Evolutionary conservation across 106 monocot genomes (phyloP).

Genomic region (Hemerocallis citrina): DNA sequence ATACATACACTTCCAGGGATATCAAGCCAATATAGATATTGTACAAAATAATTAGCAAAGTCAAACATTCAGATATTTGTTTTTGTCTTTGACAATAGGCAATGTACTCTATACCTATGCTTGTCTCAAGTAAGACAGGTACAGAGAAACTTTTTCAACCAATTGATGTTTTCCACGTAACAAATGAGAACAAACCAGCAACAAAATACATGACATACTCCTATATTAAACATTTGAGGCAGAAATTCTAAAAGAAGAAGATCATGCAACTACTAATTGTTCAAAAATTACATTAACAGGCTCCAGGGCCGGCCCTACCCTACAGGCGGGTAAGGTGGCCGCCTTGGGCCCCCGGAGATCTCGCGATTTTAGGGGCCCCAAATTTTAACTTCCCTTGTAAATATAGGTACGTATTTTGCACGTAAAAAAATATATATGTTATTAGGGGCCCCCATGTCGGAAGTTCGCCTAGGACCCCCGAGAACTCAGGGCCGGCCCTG

Average conservation of each 20-base stretch:
- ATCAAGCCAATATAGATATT: not conserved
- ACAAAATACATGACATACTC: not conserved
- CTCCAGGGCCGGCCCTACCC: no score
- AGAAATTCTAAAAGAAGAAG: not conserved
- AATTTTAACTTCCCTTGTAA: no score
- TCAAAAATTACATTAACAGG: not conserved
- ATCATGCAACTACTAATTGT: not conserved
- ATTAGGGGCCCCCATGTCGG: no score
- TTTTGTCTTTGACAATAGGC: not conserved
- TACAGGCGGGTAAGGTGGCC: no score
- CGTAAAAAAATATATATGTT: no score
- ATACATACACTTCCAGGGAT: not conserved
- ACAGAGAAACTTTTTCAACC: not conserved
- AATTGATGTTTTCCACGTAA: not conserved
- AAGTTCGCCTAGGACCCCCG: no score
- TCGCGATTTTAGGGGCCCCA: no score
- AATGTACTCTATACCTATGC: not conserved
- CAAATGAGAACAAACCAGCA: not conserved
- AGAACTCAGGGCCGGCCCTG: no score
- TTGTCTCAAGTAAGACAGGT: not conserved
- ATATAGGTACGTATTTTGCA: no score
- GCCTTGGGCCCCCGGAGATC: no score
- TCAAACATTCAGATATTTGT: not conserved
- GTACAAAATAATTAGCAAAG: not conserved
- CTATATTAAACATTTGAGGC: not conserved